Base-by-base conservation (phyloP, 306 rosid species). In the Prunus salicina region DNA sequence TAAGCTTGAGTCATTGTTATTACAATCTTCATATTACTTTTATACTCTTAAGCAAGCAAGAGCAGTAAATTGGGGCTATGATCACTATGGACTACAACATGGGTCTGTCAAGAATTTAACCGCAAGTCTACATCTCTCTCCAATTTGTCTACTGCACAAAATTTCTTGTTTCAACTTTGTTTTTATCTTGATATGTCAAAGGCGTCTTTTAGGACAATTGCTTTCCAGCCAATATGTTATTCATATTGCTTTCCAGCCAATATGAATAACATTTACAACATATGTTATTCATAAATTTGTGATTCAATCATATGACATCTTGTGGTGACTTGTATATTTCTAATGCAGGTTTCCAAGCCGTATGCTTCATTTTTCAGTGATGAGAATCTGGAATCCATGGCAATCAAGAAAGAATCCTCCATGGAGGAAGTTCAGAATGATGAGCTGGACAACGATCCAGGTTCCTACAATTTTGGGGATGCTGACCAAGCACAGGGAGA, bases 281-380 rank as follows among this genome's bases (percentile, higher is more conserved):
- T 47, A 50, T 50, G 27, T 13, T 28, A 50, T 51, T 30, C 49
- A 30, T 12, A 20, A 60, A 30, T 53, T 12, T 49, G 4, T 64
- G 16, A 28, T 38, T 19, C 7, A 52, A 27, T 53, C 18, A 25
- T 60, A 60, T 8, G 67, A 32, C 4, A 14, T 53, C 15, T 24
- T 32, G 25, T 66, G 41, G n/a, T 13, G 22, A 55, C 8, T 34
- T 52, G n/a, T 30, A 4, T 52, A 51, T 49, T 15, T 69, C 4
- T 1, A 12, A 55, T 71, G 80, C 84, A 91, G 98, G 94, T 86
- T 66, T 83, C 89, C 24, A 82, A 89, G 83, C 98, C 97, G 14
- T 94, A 89, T 66, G 45, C 89, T 41, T 67, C 88, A n/a, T 94
- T 91, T 80, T 84, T 94, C 84, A 86, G 84, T 13, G 92, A 94